These are phyloP conservation scores for Penicillium oxalicum DNA, from an alignment of 2,329 filamentous ascomycete genomes.

Conservation along the genomic window DNA sequence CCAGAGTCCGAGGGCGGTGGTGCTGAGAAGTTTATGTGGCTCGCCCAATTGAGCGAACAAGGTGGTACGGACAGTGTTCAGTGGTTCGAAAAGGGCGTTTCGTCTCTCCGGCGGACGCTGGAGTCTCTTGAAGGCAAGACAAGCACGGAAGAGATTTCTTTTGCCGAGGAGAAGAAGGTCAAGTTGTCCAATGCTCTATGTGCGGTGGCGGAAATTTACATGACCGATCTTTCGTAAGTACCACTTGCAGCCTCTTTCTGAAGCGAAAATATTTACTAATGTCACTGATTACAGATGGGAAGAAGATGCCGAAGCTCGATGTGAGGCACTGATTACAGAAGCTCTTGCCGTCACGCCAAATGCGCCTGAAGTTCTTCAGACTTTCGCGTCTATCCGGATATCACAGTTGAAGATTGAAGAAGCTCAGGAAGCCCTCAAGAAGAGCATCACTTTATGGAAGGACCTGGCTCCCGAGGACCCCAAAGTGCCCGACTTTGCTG, in stretches of 20 bases:
- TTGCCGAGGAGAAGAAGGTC: constrained; percentile 64
- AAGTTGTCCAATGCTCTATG: constrained; percentile 90
- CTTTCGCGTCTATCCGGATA: constrained; percentile 86
- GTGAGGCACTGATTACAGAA: constrained; percentile 84
- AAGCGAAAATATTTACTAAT: constrained; percentile 8
- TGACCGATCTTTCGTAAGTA: constrained; percentile 85
- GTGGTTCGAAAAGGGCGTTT: constrained; percentile 61
- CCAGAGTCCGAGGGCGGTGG: constrained; percentile 71
- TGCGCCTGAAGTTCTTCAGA: constrained; percentile 86
- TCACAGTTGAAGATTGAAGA: constrained; percentile 77
- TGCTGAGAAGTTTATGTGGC: constrained; percentile 88
- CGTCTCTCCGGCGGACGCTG: constrained; percentile 66
- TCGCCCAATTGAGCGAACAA: constrained; percentile 76
- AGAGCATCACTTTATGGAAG: constrained; percentile 79
- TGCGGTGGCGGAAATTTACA: constrained; percentile 92
- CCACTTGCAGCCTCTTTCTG: background rate
- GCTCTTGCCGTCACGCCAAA: constrained; percentile 78
- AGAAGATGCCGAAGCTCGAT: constrained; percentile 78
- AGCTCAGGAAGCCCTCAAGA: constrained; percentile 67
- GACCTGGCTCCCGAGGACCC: constrained; percentile 66
- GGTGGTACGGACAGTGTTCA: constrained; percentile 55
- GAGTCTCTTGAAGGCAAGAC: constrained; percentile 53
- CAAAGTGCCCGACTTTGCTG: constrained; percentile 75
- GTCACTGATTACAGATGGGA: constrained; percentile 53
- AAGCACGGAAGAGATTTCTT: constrained; percentile 31